These are phyloP conservation scores for Forsythia suspensa DNA, from an alignment of 257 asterid species.

Conservation along the genomic window DNA sequence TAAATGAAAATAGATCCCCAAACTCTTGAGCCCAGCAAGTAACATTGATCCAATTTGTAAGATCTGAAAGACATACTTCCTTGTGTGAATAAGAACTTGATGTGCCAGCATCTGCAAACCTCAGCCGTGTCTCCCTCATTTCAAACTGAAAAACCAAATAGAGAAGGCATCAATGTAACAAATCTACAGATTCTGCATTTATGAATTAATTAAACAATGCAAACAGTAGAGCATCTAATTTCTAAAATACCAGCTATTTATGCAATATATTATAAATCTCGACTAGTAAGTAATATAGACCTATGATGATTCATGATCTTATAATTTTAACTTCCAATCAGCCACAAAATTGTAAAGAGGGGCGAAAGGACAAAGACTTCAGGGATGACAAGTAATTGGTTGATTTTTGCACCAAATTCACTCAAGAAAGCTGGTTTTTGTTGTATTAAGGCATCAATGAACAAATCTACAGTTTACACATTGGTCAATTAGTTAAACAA, in stretches of 20 bases:
- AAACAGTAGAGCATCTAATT: neutral
- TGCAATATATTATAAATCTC: neutral
- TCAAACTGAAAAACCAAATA: slow-evolving; percentile 44
- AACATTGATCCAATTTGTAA: slow-evolving; percentile 17
- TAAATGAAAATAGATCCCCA: slow-evolving; percentile 18
- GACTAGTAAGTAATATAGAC: slow-evolving; percentile 6
- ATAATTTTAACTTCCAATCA: neutral
- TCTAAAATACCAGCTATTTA: neutral
- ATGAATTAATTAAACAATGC: neutral
- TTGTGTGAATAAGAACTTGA: slow-evolving; percentile 86
- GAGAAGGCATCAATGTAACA: slow-evolving; percentile 15
- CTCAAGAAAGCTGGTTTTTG: neutral
- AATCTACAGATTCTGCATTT: slow-evolving; percentile 12
- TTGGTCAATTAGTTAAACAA: neutral
- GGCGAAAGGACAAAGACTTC: neutral
- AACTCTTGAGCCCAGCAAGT: slow-evolving; percentile 16
- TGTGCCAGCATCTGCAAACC: slow-evolving; percentile 79
- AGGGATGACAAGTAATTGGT: neutral
- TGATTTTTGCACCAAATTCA: neutral
- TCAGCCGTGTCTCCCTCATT: slow-evolving; percentile 67
- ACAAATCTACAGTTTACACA: slow-evolving; percentile 1
- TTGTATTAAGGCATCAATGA: slow-evolving; percentile 12
- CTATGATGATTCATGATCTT: neutral
- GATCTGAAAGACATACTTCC: slow-evolving; percentile 54
- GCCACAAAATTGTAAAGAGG: neutral